Evolutionary conservation across 805 yeast species (phyloP).

Genomic region (Metschnikowia vanudenii): DNA sequence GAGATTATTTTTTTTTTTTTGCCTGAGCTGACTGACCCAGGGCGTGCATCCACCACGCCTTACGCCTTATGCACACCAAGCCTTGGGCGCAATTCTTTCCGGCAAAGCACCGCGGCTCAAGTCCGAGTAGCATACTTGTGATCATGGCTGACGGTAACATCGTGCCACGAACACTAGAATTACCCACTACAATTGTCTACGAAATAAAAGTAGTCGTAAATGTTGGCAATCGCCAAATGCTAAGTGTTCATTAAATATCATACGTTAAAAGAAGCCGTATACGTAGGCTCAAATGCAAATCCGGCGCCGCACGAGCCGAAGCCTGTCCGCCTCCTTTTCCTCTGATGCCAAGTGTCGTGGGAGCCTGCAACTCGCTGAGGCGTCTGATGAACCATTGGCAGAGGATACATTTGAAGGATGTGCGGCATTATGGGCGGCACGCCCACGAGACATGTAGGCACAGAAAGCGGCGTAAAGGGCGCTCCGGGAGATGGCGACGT

Average conservation of each 20-base stretch:
- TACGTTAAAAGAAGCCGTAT: constrained; percentile 5
- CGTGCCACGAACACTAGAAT: no score
- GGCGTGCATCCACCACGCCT: no score
- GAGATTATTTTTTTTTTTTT: no score
- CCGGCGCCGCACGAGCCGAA: constrained; percentile 6
- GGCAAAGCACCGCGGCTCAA: no score
- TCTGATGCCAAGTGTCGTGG: background rate
- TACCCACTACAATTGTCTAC: no score
- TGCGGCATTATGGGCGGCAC: constrained; percentile 1
- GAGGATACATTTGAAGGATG: constrained; percentile 10
- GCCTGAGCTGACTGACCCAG: no score
- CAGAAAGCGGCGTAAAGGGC: constrained; percentile 12
- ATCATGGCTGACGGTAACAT: no score
- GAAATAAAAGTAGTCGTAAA: background rate
- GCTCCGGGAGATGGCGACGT: constrained; percentile 10
- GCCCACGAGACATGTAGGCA: constrained; percentile 2
- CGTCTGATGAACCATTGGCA: constrained; percentile 7
- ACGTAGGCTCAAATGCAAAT: constrained; percentile 9
- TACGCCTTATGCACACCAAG: no score
- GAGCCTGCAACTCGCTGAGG: constrained; percentile 2
- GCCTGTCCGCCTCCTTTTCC: constrained; percentile 2
- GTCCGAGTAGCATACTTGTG: no score
- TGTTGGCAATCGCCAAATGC: constrained; percentile 12
- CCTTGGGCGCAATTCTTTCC: no score
- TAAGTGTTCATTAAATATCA: constrained; percentile 10